phyloP scores from a whole-genome alignment of 345 rosid genomes.

The Eucalyptus sp. region DNA sequence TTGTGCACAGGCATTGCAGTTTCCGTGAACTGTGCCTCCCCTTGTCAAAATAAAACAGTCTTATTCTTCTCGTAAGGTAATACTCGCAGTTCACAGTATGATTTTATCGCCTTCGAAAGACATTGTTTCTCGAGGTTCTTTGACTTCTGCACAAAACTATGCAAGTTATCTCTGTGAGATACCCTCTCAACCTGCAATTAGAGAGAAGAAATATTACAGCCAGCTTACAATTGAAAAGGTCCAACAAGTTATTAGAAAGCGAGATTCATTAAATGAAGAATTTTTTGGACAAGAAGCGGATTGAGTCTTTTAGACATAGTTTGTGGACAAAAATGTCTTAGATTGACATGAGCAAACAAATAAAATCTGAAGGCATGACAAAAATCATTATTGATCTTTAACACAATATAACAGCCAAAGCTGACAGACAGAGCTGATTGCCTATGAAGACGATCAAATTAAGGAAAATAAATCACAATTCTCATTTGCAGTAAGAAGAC shows the following conservation, averaged over 20 bases:
- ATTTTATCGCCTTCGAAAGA: slow-evolving; percentile 65
- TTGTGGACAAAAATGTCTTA: neutral
- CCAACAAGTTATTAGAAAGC: neutral
- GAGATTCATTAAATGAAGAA: neutral
- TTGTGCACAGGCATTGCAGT: neutral
- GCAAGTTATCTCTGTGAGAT: slow-evolving; percentile 77
- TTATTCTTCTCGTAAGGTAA: slow-evolving; percentile 56
- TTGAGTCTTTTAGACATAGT: neutral
- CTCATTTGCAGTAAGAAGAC: neutral
- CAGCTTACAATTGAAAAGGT: neutral
- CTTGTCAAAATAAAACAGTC: slow-evolving; percentile 63
- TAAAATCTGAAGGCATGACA: neutral
- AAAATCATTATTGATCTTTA: neutral
- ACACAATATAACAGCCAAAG: neutral
- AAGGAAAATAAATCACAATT: neutral
- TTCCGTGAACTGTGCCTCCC: neutral
- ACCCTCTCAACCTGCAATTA: slow-evolving; percentile 85
- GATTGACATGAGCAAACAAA: neutral
- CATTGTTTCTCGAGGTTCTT: slow-evolving; percentile 91
- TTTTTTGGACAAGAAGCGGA: neutral
- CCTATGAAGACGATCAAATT: neutral
- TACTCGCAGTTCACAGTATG: slow-evolving; percentile 82
- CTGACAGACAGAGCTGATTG: neutral
- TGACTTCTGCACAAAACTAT: slow-evolving; percentile 77
- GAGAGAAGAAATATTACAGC: neutral